Percentiles rank a stretch among this genome's conserved stretches.
phyloP scores from a whole-genome alignment of 257 asterid species.

The Jacaranda copaia region DNA sequence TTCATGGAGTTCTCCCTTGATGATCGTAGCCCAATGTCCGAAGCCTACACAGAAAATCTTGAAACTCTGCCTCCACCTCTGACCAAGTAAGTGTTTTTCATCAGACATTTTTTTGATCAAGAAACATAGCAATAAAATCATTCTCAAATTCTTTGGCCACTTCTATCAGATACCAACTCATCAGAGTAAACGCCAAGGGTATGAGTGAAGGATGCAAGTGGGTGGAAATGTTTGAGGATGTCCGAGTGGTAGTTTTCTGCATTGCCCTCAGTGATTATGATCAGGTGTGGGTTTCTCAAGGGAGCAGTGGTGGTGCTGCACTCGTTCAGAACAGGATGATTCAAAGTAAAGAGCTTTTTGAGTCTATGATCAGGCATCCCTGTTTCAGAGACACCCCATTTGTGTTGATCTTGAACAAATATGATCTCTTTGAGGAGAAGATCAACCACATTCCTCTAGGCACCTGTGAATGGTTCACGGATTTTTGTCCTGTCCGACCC shows the following conservation, averaged over 20 bases:
- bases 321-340: conserved; percentile 78
- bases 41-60: conserved; percentile 73
- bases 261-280: conserved; percentile 78
- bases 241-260: conserved; percentile 77
- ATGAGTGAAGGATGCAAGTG: conserved; percentile 87
- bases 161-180: conserved; percentile 74
- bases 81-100: conserved; percentile 55
- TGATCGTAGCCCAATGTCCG: conserved; percentile 94
- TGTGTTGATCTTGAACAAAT: conserved; percentile 72
- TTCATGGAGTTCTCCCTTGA: conserved; percentile 86
- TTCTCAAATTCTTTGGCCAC: neutral
- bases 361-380: conserved; percentile 71
- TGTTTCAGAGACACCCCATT: conserved; percentile 84
- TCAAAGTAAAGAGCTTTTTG: conserved; percentile 72
- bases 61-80: conserved; percentile 68
- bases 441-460: conserved; percentile 57
- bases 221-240: conserved; percentile 96
- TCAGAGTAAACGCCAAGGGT: conserved; percentile 78
- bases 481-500: conserved; percentile 69
- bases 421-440: conserved; percentile 79
- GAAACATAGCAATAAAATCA: neutral
- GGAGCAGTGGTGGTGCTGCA: conserved; percentile 43
- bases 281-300: conserved; percentile 62
- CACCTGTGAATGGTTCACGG: conserved; percentile 76
- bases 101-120: neutral